Evolutionary conservation across 208 protist species (phyloP).

Genomic region (Acanthamoeba royreba): DNA sequence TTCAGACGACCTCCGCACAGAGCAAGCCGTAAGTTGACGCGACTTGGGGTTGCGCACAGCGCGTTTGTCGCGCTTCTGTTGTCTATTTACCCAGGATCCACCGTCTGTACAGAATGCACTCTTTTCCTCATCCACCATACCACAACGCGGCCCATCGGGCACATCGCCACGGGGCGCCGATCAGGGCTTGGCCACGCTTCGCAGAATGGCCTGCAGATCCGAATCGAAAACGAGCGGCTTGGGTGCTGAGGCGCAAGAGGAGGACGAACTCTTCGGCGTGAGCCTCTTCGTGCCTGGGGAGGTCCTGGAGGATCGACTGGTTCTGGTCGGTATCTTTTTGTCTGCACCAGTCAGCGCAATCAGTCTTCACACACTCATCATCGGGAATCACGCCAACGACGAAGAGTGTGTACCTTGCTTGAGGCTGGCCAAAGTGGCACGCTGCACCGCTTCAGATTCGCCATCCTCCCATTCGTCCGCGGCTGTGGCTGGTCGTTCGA

Average conservation of each 20-base stretch:
- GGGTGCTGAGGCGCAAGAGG: not conserved
- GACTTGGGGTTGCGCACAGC: no score
- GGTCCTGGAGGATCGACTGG: not conserved
- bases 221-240: not conserved
- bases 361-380: not conserved
- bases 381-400: no score
- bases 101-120: no score
- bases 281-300: not conserved
- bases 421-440: not conserved
- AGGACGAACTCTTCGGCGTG: not conserved
- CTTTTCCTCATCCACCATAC: no score
- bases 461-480: not conserved
- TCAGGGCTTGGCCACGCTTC: not conserved
- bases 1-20: no score
- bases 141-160: no score
- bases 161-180: no score
- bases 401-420: no score
- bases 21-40: no score
- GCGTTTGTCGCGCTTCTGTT: no score
- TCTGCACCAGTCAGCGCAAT: not conserved
- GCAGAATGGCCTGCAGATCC: not conserved
- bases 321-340: not conserved
- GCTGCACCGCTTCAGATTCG: not conserved
- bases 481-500: not conserved
- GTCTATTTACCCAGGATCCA: no score